Base-by-base conservation (phyloP, 192 early-diverging fungal genomes). In the Cladochytrium replicatum region DNA sequence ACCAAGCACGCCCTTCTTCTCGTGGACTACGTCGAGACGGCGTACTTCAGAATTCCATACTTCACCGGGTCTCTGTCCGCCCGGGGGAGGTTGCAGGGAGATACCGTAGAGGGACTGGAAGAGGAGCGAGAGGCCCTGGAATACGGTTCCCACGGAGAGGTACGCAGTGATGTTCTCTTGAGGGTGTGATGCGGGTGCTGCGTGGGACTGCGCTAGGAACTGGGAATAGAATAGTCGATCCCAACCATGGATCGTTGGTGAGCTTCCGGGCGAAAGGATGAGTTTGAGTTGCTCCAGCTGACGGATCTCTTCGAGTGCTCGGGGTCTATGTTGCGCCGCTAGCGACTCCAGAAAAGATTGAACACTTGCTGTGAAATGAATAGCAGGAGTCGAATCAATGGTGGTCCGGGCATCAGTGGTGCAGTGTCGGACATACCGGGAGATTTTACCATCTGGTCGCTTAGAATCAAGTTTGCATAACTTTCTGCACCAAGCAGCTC, bases 391-490 rank as follows among this genome's bases (percentile, higher is more conserved):
- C n/a, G 29, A 26, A 41, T 26, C 21, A 15, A 23, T 22, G 54
- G 9, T 11, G 29, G n/a, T n/a, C 7, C 9, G 30, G 31, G 17
- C 28, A 58, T 61, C 15, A 32, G 24, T 32, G 7, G 6, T 29
- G 25, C 28, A 46, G 17, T 30, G 9, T 4, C 3, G 26, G 13
- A 53, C 56, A 15, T 63, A 84, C 82, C 71, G 17, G 89, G 88
- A 29, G 75, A 81, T 43, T 75, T 74, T 4, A 85, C 91, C 95
- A 99, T 99, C 55, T 96, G 96, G 47, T 96, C 91, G 19, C 73
- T 75, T 22, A 99, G 64, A 29, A 78, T 80, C 72, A 91, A 74
- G 46, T 93, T 75, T 15, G 81, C 84, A 79, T 86, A 99, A 37
- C 85, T 89, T 7, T 68, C 63, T 29, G 78, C 78, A 0, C 90